Percentiles rank a stretch among this genome's conserved stretches.
These are phyloP conservation scores for Sarocladiaceae sp. DNA, from an alignment of 2,329 filamentous ascomycete species.

Conservation along the genomic window DNA sequence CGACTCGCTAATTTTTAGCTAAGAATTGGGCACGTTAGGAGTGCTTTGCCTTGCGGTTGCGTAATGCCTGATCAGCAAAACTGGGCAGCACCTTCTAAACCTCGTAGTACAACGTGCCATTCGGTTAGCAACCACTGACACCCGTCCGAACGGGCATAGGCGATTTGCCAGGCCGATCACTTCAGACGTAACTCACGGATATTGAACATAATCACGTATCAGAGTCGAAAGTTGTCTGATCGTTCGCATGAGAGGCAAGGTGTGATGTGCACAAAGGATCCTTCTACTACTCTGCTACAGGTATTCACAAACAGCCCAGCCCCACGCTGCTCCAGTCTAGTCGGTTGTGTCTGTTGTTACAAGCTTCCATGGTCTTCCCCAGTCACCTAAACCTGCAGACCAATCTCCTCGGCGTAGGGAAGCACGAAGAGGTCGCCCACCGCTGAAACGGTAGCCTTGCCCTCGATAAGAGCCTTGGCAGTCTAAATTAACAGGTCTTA, in stretches of 20 bases:
- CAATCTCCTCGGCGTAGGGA: slow-evolving; percentile 91
- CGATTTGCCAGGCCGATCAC: too few species aligned
- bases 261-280: slow-evolving; percentile 1
- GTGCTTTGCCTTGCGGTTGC: too few species aligned
- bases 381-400: slow-evolving; percentile 78
- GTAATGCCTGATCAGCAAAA: too few species aligned
- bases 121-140: too few species aligned
- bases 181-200: too few species aligned
- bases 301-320: slow-evolving; percentile 40
- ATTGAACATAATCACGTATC: too few species aligned
- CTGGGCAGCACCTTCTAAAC: too few species aligned
- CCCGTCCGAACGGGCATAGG: too few species aligned
- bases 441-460: slow-evolving; percentile 82
- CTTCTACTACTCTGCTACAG: slow-evolving; percentile 34
- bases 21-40: too few species aligned
- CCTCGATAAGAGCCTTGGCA: slow-evolving; percentile 81
- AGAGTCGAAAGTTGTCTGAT: too few species aligned
- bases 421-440: slow-evolving; percentile 90
- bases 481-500: slow-evolving; percentile 50
- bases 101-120: too few species aligned
- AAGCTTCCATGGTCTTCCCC: slow-evolving; percentile 29
- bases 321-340: slow-evolving; percentile 31
- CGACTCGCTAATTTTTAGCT: too few species aligned
- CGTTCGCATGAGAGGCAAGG: background rate
- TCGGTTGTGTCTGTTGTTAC: slow-evolving; percentile 39